A percentile compares a stretch with the other conserved stretches of the same genome.
Conservation (phyloP, 371 early-diverging fungal genomes). For the Funneliformis caledonium region DNA sequence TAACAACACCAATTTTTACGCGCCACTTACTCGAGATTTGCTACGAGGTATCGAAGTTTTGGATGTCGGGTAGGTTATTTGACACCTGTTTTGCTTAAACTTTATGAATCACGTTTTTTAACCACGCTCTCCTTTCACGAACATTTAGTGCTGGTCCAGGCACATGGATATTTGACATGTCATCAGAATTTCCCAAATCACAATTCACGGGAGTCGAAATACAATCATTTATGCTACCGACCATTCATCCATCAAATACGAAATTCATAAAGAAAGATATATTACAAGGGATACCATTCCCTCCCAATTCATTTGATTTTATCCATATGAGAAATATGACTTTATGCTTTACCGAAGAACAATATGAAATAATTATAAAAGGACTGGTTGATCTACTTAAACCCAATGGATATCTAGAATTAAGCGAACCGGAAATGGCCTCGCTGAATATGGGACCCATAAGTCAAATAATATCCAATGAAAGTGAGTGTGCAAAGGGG, state of each 20-base stretch:
- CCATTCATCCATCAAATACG: constrained; percentile 1
- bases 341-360: not conserved
- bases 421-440: not conserved
- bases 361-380: constrained; percentile 8
- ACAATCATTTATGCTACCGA: not conserved
- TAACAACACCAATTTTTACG: not conserved
- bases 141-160: not conserved
- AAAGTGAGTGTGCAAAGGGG: not conserved
- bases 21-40: not conserved
- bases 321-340: not conserved
- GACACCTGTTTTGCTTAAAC: not conserved
- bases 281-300: constrained; percentile 7
- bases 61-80: not conserved
- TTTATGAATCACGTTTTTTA: no score
- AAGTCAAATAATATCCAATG: no score
- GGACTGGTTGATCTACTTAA: not conserved
- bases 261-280: constrained; percentile 6
- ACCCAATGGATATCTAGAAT: constrained; percentile 17
- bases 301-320: constrained; percentile 21
- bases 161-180: constrained; percentile 22
- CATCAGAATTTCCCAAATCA: constrained; percentile 11
- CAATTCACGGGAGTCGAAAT: constrained; percentile 20
- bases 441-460: not conserved
- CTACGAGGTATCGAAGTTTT: not conserved
- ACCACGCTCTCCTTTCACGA: no score